Conservation (phyloP, 2,329 filamentous ascomycete genomes). For the Aspergillus bombycis region DNA sequence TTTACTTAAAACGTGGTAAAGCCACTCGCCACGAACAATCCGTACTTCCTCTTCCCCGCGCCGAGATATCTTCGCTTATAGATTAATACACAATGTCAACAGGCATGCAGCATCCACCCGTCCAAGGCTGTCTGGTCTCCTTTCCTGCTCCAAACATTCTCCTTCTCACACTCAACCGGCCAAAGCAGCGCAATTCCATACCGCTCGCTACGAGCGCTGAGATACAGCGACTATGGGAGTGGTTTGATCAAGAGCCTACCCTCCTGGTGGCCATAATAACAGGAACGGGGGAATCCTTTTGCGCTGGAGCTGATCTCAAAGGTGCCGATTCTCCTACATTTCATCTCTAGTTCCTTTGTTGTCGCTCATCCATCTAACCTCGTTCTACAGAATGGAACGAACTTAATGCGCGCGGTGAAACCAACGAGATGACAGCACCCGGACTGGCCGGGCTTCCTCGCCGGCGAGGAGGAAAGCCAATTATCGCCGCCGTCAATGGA, state of each 20-base stretch:
- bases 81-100: background rate
- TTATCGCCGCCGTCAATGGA: constrained; percentile 77
- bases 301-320: constrained; percentile 69
- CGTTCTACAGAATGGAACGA: constrained; percentile 56
- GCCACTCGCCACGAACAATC: background rate
- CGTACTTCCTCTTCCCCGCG: background rate
- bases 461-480: constrained; percentile 70
- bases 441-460: constrained; percentile 71
- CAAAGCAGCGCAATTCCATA: constrained; percentile 47
- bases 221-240: constrained; percentile 55
- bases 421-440: constrained; percentile 41
- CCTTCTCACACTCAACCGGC: constrained; percentile 47
- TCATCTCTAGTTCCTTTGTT: background rate
- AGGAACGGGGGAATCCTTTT: constrained; percentile 66
- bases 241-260: constrained; percentile 65
- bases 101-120: constrained; percentile 14
- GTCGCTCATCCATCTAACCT: background rate
- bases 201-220: constrained; percentile 45
- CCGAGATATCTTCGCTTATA: background rate
- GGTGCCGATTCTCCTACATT: constrained; percentile 32
- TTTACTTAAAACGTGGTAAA: constrained; percentile 6
- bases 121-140: constrained; percentile 36
- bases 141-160: constrained; percentile 48
- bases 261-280: constrained; percentile 67
- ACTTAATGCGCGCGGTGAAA: constrained; percentile 41